Conservation (phyloP, 2,329 filamentous ascomycete genomes). For the Phaeophleospora eucalypticola region DNA sequence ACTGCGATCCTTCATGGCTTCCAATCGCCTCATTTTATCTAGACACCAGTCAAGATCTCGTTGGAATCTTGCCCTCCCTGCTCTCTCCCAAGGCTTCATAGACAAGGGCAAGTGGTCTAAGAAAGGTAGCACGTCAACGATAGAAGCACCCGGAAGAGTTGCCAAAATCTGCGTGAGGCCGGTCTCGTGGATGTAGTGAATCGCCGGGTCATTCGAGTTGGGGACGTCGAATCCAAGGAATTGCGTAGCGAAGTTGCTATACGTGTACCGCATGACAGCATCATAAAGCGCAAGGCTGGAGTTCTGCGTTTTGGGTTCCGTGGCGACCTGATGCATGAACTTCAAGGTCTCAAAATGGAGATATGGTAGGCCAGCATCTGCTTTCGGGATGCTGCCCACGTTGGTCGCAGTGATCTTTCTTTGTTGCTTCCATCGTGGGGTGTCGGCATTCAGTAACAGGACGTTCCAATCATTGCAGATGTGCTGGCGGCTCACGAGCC, state of each 20-base stretch:
- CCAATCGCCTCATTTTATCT: slow-evolving; percentile 4
- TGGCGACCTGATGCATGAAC: slow-evolving; percentile 5
- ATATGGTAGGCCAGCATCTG: slow-evolving; percentile 2
- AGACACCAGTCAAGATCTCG: slow-evolving; percentile 4
- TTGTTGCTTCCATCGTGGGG: slow-evolving; percentile 9
- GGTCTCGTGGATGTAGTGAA: slow-evolving; percentile 10
- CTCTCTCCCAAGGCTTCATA: slow-evolving; percentile 9
- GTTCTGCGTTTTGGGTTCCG: neutral
- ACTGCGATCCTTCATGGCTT: neutral
- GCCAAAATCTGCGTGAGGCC: slow-evolving; percentile 4
- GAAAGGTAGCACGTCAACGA: slow-evolving; percentile 7
- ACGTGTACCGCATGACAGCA: no score
- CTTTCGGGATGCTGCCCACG: slow-evolving; percentile 6
- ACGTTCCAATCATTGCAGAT: slow-evolving; percentile 9
- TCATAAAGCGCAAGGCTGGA: no score
- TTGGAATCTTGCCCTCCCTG: slow-evolving; percentile 4
- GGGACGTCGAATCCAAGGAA: slow-evolving; percentile 9
- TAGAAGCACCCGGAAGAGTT: slow-evolving; percentile 1
- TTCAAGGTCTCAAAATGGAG: slow-evolving; percentile 9
- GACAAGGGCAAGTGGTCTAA: slow-evolving; percentile 4
- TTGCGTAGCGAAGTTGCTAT: slow-evolving; percentile 8
- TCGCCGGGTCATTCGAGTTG: slow-evolving; percentile 5
- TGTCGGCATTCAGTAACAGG: slow-evolving; percentile 7
- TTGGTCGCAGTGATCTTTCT: slow-evolving; percentile 7
- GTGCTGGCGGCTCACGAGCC: slow-evolving; percentile 9